Evolutionary conservation across 148 eudicot species (phyloP).

Genomic region (Linanthus parryae): DNA sequence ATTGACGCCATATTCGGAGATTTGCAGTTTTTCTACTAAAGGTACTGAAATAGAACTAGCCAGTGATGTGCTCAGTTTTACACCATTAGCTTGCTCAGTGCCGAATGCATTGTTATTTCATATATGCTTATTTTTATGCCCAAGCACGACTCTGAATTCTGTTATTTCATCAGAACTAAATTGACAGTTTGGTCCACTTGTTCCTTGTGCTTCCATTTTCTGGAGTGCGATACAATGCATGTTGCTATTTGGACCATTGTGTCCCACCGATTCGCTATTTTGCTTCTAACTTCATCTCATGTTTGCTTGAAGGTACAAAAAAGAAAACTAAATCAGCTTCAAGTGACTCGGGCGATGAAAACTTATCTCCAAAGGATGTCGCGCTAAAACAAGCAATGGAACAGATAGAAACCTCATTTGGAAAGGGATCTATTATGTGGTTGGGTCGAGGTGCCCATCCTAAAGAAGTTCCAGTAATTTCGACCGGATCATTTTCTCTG

Average conservation of each 20-base stretch:
- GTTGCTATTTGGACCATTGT: no score
- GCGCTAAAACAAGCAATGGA: conserved; percentile 84
- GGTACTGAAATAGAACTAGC: conserved; percentile 31
- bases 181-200: no score
- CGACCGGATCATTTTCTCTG: conserved; percentile 84
- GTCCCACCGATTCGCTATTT: background rate
- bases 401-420: conserved; percentile 76
- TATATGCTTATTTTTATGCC: no score
- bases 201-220: background rate
- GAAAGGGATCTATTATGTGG: conserved; percentile 98
- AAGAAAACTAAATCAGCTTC: conserved; percentile 66
- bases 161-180: no score
- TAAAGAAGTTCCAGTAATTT: conserved; percentile 75
- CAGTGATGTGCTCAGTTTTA: no score
- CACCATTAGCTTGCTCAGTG: no score
- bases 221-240: background rate
- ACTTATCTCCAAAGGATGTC: conserved; percentile 67
- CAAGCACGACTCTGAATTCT: no score
- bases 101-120: no score
- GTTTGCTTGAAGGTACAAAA: conserved; percentile 44
- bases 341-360: conserved; percentile 81
- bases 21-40: conserved; percentile 32
- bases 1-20: conserved; percentile 17
- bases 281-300: background rate
- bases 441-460: conserved; percentile 63